Evolutionary conservation across 108 stramenopile genomes (phyloP).

Genomic region (Bacterosira constricta): DNA sequence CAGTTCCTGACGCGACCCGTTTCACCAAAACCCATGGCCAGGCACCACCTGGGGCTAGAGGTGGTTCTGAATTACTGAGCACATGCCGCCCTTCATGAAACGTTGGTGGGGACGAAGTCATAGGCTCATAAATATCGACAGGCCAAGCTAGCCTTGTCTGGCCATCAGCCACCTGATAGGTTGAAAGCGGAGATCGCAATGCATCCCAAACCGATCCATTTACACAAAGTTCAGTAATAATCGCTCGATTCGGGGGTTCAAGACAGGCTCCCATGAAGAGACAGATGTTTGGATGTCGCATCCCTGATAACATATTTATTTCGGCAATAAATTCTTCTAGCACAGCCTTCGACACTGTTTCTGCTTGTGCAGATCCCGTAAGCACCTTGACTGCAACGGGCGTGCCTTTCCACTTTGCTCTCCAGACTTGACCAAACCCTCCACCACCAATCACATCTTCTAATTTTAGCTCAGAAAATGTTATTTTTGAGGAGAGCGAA

Average conservation of each 20-base stretch:
- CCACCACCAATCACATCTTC: conserved; percentile 88
- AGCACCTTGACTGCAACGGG: conserved; percentile 91
- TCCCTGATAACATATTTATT: conserved; percentile 83
- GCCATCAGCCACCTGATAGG: conserved; percentile 71
- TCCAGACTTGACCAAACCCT: conserved; percentile 91
- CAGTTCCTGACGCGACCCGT: conserved; percentile 76
- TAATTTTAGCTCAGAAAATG: conserved; percentile 74
- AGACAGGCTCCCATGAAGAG: conserved; percentile 95
- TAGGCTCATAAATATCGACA: conserved; percentile 49
- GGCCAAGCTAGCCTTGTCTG: conserved; percentile 66
- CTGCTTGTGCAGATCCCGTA: conserved; percentile 75
- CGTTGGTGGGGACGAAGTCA: conserved; percentile 46
- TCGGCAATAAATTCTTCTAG: conserved; percentile 87
- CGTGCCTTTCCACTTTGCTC: conserved; percentile 81
- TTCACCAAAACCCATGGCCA: conserved; percentile 85
- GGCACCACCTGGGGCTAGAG: conserved; percentile 63
- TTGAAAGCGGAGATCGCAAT: conserved; percentile 72
- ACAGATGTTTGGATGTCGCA: conserved; percentile 95
- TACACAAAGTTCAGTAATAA: conserved; percentile 87
- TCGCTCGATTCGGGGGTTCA: conserved; percentile 84
- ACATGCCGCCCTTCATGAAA: not conserved
- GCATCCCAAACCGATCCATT: conserved; percentile 90
- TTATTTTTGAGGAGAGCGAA: conserved; percentile 63
- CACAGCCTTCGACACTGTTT: conserved; percentile 73
- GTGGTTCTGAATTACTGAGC: conserved; percentile 26